phyloP scores from a whole-genome alignment of 2,329 filamentous ascomycete species.

The Phyllosticta citrichinensis region DNA sequence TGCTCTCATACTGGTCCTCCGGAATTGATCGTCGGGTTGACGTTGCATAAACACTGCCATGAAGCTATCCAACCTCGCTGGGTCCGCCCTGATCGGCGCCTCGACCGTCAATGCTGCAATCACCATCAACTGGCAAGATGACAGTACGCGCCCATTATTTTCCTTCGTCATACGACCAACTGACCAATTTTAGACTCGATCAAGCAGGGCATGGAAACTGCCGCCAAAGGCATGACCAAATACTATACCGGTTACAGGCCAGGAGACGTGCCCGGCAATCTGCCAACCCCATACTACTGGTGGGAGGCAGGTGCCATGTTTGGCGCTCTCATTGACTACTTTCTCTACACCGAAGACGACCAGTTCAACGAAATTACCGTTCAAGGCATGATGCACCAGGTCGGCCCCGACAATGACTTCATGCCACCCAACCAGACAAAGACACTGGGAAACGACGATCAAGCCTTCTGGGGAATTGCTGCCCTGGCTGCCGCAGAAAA shows the following conservation, averaged over 20 bases:
- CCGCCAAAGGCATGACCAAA: slow-evolving; percentile 8
- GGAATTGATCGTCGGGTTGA: neutral
- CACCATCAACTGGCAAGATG: slow-evolving; percentile 14
- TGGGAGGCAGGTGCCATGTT: slow-evolving; percentile 35
- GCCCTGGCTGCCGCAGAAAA: slow-evolving; percentile 49
- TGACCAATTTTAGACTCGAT: slow-evolving; percentile 5
- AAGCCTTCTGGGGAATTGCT: slow-evolving; percentile 49
- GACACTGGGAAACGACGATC: slow-evolving; percentile 48
- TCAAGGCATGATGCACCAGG: slow-evolving; percentile 60
- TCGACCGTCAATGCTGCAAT: slow-evolving; percentile 22
- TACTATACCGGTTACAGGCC: slow-evolving; percentile 9
- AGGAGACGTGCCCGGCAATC: slow-evolving; percentile 36
- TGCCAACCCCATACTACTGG: slow-evolving; percentile 35
- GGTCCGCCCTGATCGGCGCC: slow-evolving; percentile 22
- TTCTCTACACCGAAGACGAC: slow-evolving; percentile 33
- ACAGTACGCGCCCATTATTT: neutral
- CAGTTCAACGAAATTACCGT: slow-evolving; percentile 28
- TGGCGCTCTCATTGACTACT: slow-evolving; percentile 31
- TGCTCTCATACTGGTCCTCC: neutral
- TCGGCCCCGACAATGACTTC: slow-evolving; percentile 62
- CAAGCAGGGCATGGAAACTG: slow-evolving; percentile 4
- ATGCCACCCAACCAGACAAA: slow-evolving; percentile 37
- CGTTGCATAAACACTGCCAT: slow-evolving; percentile 15
- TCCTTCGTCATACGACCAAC: neutral
- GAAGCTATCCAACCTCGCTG: slow-evolving; percentile 25